Evolutionary conservation across 2,329 filamentous ascomycete genomes (phyloP).

Genomic region (Stagonosporopsis rhizophila): DNA sequence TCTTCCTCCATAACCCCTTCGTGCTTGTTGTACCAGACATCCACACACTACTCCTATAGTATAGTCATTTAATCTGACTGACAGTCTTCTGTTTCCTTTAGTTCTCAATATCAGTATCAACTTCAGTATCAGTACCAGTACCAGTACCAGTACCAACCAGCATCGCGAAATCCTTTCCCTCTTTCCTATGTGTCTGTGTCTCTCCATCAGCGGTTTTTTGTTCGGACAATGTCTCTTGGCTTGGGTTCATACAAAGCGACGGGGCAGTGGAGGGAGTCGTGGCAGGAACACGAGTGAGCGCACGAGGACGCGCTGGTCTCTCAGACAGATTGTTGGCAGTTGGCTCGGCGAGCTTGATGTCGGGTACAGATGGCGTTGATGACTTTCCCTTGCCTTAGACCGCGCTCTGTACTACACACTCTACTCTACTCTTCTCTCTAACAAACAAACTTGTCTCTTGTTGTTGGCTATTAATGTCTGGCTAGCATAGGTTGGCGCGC

Average conservation of each 20-base stretch:
- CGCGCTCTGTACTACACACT: slow-evolving; percentile 8
- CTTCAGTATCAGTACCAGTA: slow-evolving; percentile 6
- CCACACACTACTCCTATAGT: slow-evolving; percentile 6
- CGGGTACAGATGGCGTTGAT: slow-evolving; percentile 40
- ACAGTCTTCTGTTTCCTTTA: slow-evolving; percentile 39
- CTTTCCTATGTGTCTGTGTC: slow-evolving; percentile 37
- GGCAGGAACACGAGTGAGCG: too few relatives aligned
- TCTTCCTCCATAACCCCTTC: slow-evolving; percentile 17
- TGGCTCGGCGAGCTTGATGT: slow-evolving; percentile 20
- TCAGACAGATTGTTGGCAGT: slow-evolving; percentile 26
- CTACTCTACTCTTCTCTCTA: neutral
- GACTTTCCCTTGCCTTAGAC: slow-evolving; percentile 23
- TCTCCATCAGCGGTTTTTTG: slow-evolving; percentile 36
- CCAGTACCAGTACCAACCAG: neutral
- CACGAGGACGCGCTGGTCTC: neutral
- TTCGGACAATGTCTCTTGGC: slow-evolving; percentile 35
- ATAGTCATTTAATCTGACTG: slow-evolving; percentile 40
- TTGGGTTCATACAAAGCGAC: slow-evolving; percentile 35
- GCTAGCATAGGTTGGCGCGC: slow-evolving; percentile 18
- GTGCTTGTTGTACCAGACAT: slow-evolving; percentile 19
- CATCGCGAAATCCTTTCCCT: slow-evolving; percentile 22
- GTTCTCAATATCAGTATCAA: slow-evolving; percentile 20
- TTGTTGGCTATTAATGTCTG: slow-evolving; percentile 16
- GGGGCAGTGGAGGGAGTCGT: too few relatives aligned
- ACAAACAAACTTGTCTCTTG: too few relatives aligned